Base-by-base conservation (phyloP, 345 rosid genomes). In the Mallotus nudiflorus region DNA sequence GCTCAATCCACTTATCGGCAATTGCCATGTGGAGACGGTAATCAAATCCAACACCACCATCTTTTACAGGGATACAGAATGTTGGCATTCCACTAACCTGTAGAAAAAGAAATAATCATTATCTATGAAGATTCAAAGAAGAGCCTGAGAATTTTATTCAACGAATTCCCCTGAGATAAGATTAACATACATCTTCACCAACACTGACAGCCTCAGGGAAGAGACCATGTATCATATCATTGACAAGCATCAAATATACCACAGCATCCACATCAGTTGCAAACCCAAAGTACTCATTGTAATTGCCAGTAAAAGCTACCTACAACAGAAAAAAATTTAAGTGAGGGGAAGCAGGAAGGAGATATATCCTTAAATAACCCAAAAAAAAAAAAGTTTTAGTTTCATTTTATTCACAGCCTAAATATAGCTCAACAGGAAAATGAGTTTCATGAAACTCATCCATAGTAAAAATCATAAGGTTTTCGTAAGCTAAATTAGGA, bases 61-160 rank as follows among this genome's bases (percentile, higher is more conserved):
- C 96, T 78, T 85, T 71, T 51, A 90, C 87, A 75, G 97, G 91
- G 75, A 94, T 69, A 80, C 97, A 86, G 71, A 94, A 88, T 27
- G 96, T 86, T 84, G 98, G 98, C 98, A 94, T 94, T 78, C 98
- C 97, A 61, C 98, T 91, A 69, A 94, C 98, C 97, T 94, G 90
- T 66, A 73, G 35, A 63, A 45, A 61, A 57, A 60, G 20, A 37
- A 29, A 65, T 50, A 3, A 20, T 20, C 3, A 64, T 51, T 37
- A 29, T 37, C 31, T 57, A 51, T 49, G 27, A 12, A 71, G 31
- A 35, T 3, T 55, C 33, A 75, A 22, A 5, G 39, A 25, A 51
- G 13, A 31, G 31, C 27, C 27, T 31, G 24, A 57, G 52, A 31
- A 31, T 55, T 73, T 20, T 56, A 62, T 52, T 20, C 0, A 40